Conservation (phyloP, 371 early-diverging fungal species). For the Blakeslea trispora region DNA sequence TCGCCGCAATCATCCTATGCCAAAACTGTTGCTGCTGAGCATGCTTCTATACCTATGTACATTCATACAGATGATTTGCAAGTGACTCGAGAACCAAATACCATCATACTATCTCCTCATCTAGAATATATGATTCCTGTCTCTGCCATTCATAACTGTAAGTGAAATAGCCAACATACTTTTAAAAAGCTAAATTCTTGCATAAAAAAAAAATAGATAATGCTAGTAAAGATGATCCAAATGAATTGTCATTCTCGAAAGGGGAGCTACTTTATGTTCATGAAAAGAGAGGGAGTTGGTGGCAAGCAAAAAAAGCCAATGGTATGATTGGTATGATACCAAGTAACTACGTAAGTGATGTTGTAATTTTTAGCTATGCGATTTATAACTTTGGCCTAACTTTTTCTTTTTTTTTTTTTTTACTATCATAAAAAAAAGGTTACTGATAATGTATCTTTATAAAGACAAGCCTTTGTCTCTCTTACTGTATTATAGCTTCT, state of each 20-base stretch:
- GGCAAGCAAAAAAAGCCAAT: constrained; percentile 86
- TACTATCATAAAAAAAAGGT: too few relatives aligned
- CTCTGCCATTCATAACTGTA: constrained; percentile 45
- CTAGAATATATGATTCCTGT: constrained; percentile 41
- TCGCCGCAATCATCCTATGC: constrained; percentile 7
- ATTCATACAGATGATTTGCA: background rate
- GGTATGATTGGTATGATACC: constrained; percentile 89
- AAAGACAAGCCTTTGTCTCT: too few relatives aligned
- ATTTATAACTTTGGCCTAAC: too few relatives aligned
- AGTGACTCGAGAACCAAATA: constrained; percentile 16
- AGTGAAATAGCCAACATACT: constrained; percentile 10
- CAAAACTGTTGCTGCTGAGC: background rate
- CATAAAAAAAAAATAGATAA: constrained; percentile 50
- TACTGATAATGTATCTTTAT: too few relatives aligned
- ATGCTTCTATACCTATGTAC: constrained; percentile 17
- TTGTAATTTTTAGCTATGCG: too few relatives aligned
- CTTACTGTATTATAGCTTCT: too few relatives aligned
- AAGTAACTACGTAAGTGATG: constrained; percentile 83
- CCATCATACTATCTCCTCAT: constrained; percentile 36
- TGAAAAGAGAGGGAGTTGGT: constrained; percentile 93
- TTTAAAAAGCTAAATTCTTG: background rate
- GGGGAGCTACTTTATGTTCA: constrained; percentile 83
- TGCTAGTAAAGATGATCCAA: constrained; percentile 85
- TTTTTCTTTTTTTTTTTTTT: too few relatives aligned
- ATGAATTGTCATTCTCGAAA: constrained; percentile 86